Conservation (phyloP, 176 grass and related monocot species). For the Hsuehochloa calcarea region DNA sequence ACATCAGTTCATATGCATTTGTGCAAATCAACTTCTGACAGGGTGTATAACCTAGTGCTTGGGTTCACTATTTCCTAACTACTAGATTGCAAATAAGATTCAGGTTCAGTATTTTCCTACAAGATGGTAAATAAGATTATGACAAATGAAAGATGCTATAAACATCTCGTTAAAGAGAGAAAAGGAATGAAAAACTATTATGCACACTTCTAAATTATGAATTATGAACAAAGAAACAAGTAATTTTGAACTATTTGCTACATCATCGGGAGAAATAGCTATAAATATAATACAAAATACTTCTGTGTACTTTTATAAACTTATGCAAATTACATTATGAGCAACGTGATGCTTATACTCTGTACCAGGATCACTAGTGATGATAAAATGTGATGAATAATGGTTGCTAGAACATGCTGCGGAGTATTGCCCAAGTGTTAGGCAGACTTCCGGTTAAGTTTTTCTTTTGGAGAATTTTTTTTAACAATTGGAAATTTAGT, state of each 20-base stretch:
- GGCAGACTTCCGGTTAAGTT: not conserved
- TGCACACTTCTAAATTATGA: not conserved
- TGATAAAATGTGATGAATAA: not conserved
- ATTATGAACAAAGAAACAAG: not conserved
- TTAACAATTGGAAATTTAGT: not conserved
- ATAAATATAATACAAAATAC: not conserved
- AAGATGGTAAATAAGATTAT: conserved; percentile 25
- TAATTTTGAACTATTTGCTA: not conserved
- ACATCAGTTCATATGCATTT: conserved; percentile 12
- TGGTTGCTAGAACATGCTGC: conserved; percentile 3
- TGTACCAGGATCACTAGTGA: conserved; percentile 4
- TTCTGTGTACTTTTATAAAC: not conserved
- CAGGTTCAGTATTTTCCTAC: not conserved
- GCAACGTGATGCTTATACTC: not conserved
- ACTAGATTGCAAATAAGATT: conserved; percentile 19
- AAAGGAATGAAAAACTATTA: not conserved
- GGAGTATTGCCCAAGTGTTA: not conserved
- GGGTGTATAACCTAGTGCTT: not conserved
- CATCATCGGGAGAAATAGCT: not conserved
- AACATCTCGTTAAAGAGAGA: not conserved
- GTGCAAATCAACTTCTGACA: not conserved
- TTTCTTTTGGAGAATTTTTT: not conserved
- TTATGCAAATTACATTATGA: conserved; percentile 2
- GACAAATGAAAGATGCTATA: not conserved
- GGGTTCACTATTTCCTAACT: conserved; percentile 4